Conservation (phyloP, 192 early-diverging fungal genomes). For the Umbelopsis vinacea region DNA sequence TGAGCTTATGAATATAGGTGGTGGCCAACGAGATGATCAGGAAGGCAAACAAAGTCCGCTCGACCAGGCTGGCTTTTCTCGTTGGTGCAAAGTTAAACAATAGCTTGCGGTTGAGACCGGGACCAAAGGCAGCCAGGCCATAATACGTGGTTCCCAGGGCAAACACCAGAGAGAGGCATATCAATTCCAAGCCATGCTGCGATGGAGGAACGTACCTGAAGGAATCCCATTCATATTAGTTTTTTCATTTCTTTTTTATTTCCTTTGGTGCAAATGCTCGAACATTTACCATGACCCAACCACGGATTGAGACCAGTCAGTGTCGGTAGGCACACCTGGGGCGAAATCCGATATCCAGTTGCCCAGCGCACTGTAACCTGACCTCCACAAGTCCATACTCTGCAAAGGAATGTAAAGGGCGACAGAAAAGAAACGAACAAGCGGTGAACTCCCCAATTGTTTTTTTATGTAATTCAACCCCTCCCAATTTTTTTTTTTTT, state of each 20-base stretch:
- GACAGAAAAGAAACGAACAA: background rate
- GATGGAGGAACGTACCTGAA: conserved; percentile 55
- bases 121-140: conserved; percentile 29
- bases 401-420: background rate
- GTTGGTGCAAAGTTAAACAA: conserved; percentile 30
- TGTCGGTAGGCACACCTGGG: conserved; percentile 50
- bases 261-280: background rate
- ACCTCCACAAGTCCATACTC: conserved; percentile 2
- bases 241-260: too few relatives aligned
- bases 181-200: conserved; percentile 53
- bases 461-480: too few relatives aligned
- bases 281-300: conserved; percentile 51
- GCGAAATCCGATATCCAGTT: conserved; percentile 40
- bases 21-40: conserved; percentile 43
- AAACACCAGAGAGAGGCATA: conserved; percentile 46
- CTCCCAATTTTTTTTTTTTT: too few relatives aligned
- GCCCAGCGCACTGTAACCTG: conserved; percentile 25
- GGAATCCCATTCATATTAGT: background rate
- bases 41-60: conserved; percentile 36
- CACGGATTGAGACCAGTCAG: conserved; percentile 51
- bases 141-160: conserved; percentile 38
- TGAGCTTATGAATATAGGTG: conserved; percentile 49
- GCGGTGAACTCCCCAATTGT: too few relatives aligned
- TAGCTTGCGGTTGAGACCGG: conserved; percentile 23
- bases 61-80: conserved; percentile 38